Base-by-base conservation (phyloP, 1,284 basidiomycete species). In the Heliocybe sulcata region DNA sequence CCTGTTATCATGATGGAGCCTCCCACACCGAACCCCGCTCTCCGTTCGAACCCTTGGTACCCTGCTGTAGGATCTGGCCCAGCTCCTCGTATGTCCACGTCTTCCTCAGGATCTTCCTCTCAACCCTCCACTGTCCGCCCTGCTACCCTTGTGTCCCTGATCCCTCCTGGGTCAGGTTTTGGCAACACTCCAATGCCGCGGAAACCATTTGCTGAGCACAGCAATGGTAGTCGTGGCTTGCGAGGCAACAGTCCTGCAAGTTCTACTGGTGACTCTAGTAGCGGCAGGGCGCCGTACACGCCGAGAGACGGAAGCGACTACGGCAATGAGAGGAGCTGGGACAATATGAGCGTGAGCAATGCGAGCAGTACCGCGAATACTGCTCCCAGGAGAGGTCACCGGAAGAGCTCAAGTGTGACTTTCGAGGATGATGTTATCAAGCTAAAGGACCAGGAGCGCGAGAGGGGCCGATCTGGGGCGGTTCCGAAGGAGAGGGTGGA, bases 231-330 rank as follows among this genome's bases (percentile, higher is more conserved):
- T 12, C 51, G 14, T 58, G 64, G 20, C 12, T 6, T 67, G 19
- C 67, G 72, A 20, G 75, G 80, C 8, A 77, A 84, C 57, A 88
- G 85, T 61, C 88, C 87, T 16, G 83, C 84, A 1, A 90, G 87
- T 64, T 90, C 87, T 19, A 88, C 85, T 9, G 87, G 88, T 9
- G 87, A 85, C 61, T 89, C 87, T 56, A 90, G 86, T 58, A 87
- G 82, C 60, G 83, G 84, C 14, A 72, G 80, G 14, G 77, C 77
- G 22, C 88, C 89, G 12, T 71, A 85, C 51, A 91, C 88, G 2
- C 88, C 88, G 10, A 72, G 77, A 31, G 88, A 90, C 63, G 87
- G 86, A 11, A 87, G 85, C 59, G 88, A 90, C 45, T 67, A 87
- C 54, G 80, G 78, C 20, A 47, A n/a, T 29, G 55, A 35, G 48